Evolutionary conservation across 257 asterid genomes (phyloP), one percentile per base, ranked within the genome.

Genomic region (Perilla frutescens): DNA sequence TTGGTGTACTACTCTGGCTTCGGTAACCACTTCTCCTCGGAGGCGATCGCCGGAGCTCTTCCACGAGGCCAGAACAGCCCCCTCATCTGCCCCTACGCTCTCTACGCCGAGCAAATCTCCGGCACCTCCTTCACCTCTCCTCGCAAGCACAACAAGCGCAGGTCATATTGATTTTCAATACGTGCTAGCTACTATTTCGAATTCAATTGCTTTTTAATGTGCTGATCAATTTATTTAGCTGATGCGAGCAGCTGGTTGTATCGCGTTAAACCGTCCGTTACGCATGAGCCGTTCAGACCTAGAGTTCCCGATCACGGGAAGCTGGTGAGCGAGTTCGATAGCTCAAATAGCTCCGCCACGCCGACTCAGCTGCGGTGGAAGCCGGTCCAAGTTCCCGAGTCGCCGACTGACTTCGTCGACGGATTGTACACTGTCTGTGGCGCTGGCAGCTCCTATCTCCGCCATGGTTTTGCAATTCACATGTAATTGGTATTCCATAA

Each of bases 121-220:
- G 99, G 99, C 77, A 83, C 99, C 73, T 90, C 99, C 53, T 94
- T 94, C 85, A 94, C 99, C 75, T 84, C 98, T 6, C 99, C 98
- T 6, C 98, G 99, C 78, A 88, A 90, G 81, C 92, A 82, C 61
- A 94, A 94, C 64, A 92, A 80, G 73, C 93, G 95, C 81, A 91
- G 96, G 98, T 83, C 39, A n/a, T 64, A 13, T 47, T 67, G 14
- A 20, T 20, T 0, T 20, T 20, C 26, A 20, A 20, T 48, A 7
- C 4, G 15, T 48, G 15, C 13, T 6, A 20, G 10, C n/a, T 10
- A 51, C 12, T 20, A 20, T 64, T 53, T 14, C 57, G 58, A 12
- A 40, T 60, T 77, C 74, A 11, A 8, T 58, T 65, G 71, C 31
- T 8, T 40, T 14, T 60, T n/a, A 12, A 6, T 11, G 7, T 20